phyloP scores from a whole-genome alignment of 352 stramenopile species.

The Globisporangium cystogenes region DNA sequence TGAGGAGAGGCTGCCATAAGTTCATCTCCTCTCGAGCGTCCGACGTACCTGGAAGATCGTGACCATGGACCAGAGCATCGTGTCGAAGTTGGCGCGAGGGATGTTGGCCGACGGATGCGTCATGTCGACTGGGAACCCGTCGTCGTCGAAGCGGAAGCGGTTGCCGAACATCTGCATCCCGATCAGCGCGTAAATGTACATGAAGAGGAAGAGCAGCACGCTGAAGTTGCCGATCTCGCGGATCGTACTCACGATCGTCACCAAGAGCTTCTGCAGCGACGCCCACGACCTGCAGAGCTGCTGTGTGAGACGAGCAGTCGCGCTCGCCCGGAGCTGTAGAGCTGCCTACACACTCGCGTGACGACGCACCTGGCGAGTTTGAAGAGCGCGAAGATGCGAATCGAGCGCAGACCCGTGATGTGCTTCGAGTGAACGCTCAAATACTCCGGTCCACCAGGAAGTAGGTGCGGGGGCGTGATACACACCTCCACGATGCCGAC shows the following conservation, averaged over 20 bases:
- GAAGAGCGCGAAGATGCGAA: conserved; percentile 86
- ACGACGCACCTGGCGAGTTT: conserved; percentile 71
- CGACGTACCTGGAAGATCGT: conserved; percentile 54
- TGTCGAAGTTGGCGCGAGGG: conserved; percentile 63
- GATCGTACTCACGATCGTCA: conserved; percentile 84
- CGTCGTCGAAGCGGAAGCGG: conserved; percentile 81
- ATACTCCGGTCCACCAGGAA: conserved; percentile 3
- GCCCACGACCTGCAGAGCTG: conserved; percentile 68
- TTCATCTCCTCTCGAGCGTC: not conserved
- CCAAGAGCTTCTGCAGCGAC: conserved; percentile 85
- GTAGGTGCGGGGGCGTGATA: conserved; percentile 33
- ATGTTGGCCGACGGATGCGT: conserved; percentile 27
- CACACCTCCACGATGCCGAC: conserved; percentile 29
- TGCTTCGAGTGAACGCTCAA: conserved; percentile 17
- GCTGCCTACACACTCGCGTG: too few species aligned
- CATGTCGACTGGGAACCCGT: conserved; percentile 36
- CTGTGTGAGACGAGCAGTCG: not conserved
- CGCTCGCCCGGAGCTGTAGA: not conserved
- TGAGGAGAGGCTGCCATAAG: too few species aligned
- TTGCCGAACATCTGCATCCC: conserved; percentile 94
- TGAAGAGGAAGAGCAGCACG: conserved; percentile 91
- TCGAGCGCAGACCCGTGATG: conserved; percentile 73
- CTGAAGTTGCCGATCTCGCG: conserved; percentile 89
- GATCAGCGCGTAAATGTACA: conserved; percentile 91
- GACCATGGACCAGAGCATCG: conserved; percentile 56